These are phyloP conservation scores for Colletotrichum musicola DNA, from an alignment of 2,329 filamentous ascomycete genomes.

Conservation along the genomic window DNA sequence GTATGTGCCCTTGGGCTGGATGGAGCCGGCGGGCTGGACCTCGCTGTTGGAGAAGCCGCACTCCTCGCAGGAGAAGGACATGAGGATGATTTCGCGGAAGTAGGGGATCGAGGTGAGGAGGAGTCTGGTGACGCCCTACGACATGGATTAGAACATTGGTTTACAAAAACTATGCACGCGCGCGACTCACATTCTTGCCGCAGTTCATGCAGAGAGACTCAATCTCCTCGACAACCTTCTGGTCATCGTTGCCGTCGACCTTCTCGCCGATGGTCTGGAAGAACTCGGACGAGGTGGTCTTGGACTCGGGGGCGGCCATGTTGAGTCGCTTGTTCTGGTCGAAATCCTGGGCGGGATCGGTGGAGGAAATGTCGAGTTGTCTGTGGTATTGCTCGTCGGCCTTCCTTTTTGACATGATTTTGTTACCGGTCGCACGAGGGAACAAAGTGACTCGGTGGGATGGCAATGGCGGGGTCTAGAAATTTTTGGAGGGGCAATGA, in stretches of 20 bases:
- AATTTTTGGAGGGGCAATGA: slow-evolving; percentile 45
- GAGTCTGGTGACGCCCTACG: slow-evolving; percentile 83
- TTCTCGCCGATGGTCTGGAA: slow-evolving; percentile 75
- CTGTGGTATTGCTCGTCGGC: slow-evolving; percentile 4
- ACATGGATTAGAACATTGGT: slow-evolving; percentile 31
- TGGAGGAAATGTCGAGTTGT: background rate
- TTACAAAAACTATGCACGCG: background rate
- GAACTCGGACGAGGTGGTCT: slow-evolving; percentile 62
- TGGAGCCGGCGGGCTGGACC: slow-evolving; percentile 90
- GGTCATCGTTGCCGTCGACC: slow-evolving; percentile 65
- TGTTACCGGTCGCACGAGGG: slow-evolving; percentile 24
- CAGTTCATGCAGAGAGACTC: slow-evolving; percentile 92
- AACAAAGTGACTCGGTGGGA: slow-evolving; percentile 34
- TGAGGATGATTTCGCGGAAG: slow-evolving; percentile 97
- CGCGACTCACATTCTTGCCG: slow-evolving; percentile 74
- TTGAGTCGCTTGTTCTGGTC: slow-evolving; percentile 37
- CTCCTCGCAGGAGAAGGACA: slow-evolving; percentile 94
- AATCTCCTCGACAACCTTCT: slow-evolving; percentile 73
- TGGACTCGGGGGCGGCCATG: slow-evolving; percentile 58
- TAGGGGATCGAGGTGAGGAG: slow-evolving; percentile 94
- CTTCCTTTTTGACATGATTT: slow-evolving; percentile 16
- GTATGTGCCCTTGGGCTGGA: slow-evolving; percentile 88
- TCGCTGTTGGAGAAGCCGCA: slow-evolving; percentile 93
- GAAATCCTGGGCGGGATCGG: slow-evolving; percentile 1
- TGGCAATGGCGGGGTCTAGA: slow-evolving; percentile 39